Conservation (phyloP, 345 rosid species). For the Brassica napus region Da-Ae NC_063452.1:40845001-40845500, state of each 20-base stretch:
- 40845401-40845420: slow-evolving; percentile 84
- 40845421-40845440: slow-evolving; percentile 97
- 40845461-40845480: slow-evolving; percentile 64
- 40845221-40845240: slow-evolving; percentile 84
- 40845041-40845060: slow-evolving; percentile 76
- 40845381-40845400: slow-evolving; percentile 92
- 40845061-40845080: slow-evolving; percentile 72
- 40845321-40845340: neutral
- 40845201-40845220: slow-evolving; percentile 80
- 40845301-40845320: neutral
- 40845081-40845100: slow-evolving; percentile 17
- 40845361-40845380: slow-evolving; percentile 75
- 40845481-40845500: neutral
- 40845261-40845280: neutral
- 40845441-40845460: slow-evolving; percentile 94
- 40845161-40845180: neutral
- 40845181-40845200: slow-evolving; percentile 88
- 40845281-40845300: neutral
- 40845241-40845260: slow-evolving; percentile 40
- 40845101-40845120: neutral
- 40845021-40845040: slow-evolving; percentile 62
- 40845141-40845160: neutral
- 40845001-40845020: slow-evolving; percentile 44
- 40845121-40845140: neutral
- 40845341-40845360: slow-evolving; percentile 90